These are phyloP conservation scores for Halophytophthora batemanensis DNA, from an alignment of 352 stramenopile species.

Conservation along the genomic window DNA sequence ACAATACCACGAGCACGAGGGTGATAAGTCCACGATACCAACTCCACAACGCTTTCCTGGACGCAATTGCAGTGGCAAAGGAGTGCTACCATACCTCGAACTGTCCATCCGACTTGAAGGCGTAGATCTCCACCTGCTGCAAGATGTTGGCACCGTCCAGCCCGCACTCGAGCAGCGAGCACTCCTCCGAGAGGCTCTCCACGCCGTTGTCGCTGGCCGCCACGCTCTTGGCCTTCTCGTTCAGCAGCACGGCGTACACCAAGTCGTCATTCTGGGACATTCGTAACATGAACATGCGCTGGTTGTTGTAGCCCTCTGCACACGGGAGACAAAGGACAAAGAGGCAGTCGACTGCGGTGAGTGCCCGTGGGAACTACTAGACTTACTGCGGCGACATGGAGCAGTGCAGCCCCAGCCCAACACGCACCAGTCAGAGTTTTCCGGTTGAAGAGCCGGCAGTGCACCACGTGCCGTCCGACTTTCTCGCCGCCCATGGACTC, in stretches of 20 bases:
- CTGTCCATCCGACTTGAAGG: conserved; percentile 85
- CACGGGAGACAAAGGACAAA: conserved; percentile 6
- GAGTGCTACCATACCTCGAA: conserved; percentile 51
- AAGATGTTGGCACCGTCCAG: conserved; percentile 83
- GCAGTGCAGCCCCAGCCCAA: neutral
- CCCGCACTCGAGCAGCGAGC: conserved; percentile 77
- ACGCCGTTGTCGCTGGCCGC: conserved; percentile 68
- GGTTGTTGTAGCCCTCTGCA: conserved; percentile 76
- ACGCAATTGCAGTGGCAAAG: neutral
- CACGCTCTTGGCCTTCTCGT: conserved; percentile 64
- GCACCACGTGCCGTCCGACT: conserved; percentile 74
- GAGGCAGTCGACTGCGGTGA: neutral
- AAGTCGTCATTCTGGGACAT: conserved; percentile 87
- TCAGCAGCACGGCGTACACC: conserved; percentile 80
- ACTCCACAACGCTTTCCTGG: conserved; percentile 2
- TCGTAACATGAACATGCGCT: conserved; percentile 89
- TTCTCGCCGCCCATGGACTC: conserved; percentile 79
- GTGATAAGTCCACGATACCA: conserved; percentile 1
- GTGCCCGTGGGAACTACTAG: neutral
- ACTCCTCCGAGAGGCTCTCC: conserved; percentile 70
- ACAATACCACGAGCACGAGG: neutral
- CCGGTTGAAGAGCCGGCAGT: conserved; percentile 86
- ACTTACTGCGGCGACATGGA: neutral
- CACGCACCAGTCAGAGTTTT: conserved; percentile 65
- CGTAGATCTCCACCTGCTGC: conserved; percentile 88